Conservation (phyloP, 495 filamentous ascomycete species). For the Podospora tetraspora region DNA sequence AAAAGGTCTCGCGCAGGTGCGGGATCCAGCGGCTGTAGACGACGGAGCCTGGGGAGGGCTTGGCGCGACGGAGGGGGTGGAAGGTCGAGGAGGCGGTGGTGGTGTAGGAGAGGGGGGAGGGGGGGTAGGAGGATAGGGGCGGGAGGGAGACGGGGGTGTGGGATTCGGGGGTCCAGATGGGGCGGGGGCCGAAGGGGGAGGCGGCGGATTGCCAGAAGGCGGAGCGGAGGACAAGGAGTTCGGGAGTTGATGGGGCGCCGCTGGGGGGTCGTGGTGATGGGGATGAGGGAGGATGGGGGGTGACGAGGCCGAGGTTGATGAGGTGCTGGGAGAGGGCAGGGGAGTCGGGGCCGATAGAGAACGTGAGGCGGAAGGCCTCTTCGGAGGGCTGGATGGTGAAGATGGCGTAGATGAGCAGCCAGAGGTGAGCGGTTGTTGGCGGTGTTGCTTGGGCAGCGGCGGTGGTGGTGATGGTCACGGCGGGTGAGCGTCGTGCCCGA, state of each 20-base stretch:
- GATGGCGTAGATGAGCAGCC: conserved; percentile 56
- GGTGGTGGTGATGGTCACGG: conserved; percentile 36
- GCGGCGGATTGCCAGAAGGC: conserved; percentile 68
- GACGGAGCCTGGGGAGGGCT: conserved; percentile 56
- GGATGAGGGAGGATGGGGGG: conserved; percentile 40
- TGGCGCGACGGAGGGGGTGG: conserved; percentile 56
- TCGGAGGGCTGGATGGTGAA: conserved; percentile 50
- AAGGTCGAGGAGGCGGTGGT: conserved; percentile 40
- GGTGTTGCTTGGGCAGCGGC: conserved; percentile 11
- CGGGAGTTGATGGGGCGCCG: conserved; percentile 17
- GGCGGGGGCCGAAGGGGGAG: conserved; percentile 57
- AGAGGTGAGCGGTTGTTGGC: conserved; percentile 56
- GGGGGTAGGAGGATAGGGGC: conserved; percentile 43
- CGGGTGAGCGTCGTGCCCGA: conserved; percentile 39
- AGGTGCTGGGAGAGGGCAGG: conserved; percentile 45
- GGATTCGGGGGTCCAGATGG: conserved; percentile 49
- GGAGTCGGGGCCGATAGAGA: conserved; percentile 35
- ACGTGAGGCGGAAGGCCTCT: conserved; percentile 50
- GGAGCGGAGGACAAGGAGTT: conserved; percentile 42
- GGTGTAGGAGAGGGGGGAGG: conserved; percentile 50
- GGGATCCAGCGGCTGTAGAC: conserved; percentile 66
- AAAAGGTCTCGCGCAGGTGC: conserved; percentile 60
- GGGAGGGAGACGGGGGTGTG: conserved; percentile 34
- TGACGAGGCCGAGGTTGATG: conserved; percentile 47
- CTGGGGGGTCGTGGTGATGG: conserved; percentile 11